Evolutionary conservation across 345 rosid species (phyloP).

Genomic region (Brassica carinata): DNA sequence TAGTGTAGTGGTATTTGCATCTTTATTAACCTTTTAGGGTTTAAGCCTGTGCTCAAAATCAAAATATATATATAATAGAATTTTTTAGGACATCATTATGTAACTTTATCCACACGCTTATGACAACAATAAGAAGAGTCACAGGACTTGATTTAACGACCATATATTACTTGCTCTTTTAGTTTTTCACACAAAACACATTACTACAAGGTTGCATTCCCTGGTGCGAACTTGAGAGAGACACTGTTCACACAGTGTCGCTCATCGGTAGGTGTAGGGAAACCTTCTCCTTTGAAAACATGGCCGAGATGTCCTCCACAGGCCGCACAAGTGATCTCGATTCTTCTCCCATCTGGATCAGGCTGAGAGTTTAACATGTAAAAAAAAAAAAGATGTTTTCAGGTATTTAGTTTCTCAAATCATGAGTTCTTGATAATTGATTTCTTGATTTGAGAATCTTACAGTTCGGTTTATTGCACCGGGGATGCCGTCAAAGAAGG

Average conservation of each 20-base stretch:
- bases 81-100: no score
- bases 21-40: no score
- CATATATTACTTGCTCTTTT: no score
- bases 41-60: no score
- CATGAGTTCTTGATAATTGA: not conserved
- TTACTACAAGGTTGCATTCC: conserved; percentile 3
- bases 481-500: conserved; percentile 85
- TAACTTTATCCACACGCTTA: no score
- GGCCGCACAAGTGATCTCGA: conserved; percentile 88
- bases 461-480: conserved; percentile 77
- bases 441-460: conserved; percentile 19
- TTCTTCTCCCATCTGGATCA: conserved; percentile 85
- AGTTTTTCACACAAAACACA: not conserved
- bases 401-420: not conserved
- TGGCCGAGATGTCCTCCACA: conserved; percentile 99
- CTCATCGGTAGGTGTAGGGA: conserved; percentile 79
- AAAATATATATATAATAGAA: no score
- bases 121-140: no score
- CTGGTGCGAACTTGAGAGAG: conserved; percentile 70
- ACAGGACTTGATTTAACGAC: no score
- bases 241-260: conserved; percentile 90
- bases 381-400: not conserved
- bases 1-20: no score
- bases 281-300: conserved; percentile 96
- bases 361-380: conserved; percentile 48